Percentiles rank a stretch among this genome's conserved stretches.
These are phyloP conservation scores for Gentiana dahurica DNA, from an alignment of 257 asterid species.

Conservation along the genomic window DNA sequence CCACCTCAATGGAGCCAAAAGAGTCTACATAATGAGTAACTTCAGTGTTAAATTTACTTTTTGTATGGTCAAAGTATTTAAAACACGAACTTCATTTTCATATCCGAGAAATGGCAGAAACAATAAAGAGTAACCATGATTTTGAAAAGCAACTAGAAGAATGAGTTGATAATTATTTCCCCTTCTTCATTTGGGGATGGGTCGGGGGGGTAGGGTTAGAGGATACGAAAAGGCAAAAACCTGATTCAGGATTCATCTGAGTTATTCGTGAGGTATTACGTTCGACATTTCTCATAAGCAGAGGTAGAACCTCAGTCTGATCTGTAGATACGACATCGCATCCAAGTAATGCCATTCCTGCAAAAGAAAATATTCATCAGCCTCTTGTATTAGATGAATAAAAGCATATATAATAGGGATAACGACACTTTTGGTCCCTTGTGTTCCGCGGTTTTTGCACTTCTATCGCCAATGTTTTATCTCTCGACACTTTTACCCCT, in stretches of 20 bases:
- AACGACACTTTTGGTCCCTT: too few relatives aligned
- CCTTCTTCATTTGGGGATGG: too few relatives aligned
- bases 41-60: not conserved
- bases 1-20: slow-evolving; percentile 73
- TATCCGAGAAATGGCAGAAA: not conserved
- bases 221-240: slow-evolving; percentile 12
- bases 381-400: slow-evolving; percentile 4
- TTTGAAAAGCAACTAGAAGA: not conserved
- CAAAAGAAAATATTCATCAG: slow-evolving; percentile 14
- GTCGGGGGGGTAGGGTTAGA: not conserved
- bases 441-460: too few relatives aligned
- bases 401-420: not conserved
- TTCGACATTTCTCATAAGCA: slow-evolving; percentile 77
- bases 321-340: slow-evolving; percentile 88
- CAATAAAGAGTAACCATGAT: not conserved
- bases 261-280: slow-evolving; percentile 77
- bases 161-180: not conserved
- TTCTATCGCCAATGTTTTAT: too few relatives aligned
- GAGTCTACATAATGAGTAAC: slow-evolving; percentile 37
- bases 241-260: slow-evolving; percentile 54
- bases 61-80: not conserved
- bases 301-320: slow-evolving; percentile 87
- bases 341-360: slow-evolving; percentile 96
- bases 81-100: not conserved
- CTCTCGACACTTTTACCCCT: too few relatives aligned